Evolutionary conservation across 176 grass and related monocot genomes (phyloP).

Genomic region (Stipa capillata): DNA sequence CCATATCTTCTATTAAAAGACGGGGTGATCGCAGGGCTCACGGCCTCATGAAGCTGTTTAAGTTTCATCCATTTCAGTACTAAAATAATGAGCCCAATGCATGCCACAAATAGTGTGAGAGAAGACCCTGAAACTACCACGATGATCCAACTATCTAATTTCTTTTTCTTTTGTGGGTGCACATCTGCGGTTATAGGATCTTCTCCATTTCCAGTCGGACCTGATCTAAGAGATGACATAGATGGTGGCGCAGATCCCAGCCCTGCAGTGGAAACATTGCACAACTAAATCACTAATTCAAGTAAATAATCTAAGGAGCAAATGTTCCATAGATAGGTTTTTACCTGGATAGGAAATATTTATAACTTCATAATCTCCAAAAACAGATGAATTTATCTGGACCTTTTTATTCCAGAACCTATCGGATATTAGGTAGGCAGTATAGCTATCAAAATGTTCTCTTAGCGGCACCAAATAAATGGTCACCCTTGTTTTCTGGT

Average conservation of each 20-base stretch:
- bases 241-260: constrained; percentile 53
- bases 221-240: constrained; percentile 8
- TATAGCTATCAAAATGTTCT: constrained; percentile 75
- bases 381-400: constrained; percentile 59
- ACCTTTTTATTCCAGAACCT: constrained; percentile 80
- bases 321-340: neutral
- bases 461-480: constrained; percentile 93
- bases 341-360: constrained; percentile 86
- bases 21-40: constrained; percentile 33
- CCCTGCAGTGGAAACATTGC: constrained; percentile 39
- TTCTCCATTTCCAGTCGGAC: constrained; percentile 28
- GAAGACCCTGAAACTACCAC: constrained; percentile 60
- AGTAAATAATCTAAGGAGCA: neutral
- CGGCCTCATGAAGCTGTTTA: constrained; percentile 27
- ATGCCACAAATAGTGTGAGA: constrained; percentile 44
- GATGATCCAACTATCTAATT: constrained; percentile 69
- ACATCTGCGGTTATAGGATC: constrained; percentile 63
- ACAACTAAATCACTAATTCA: neutral
- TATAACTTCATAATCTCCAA: constrained; percentile 78
- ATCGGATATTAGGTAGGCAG: constrained; percentile 65
- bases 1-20: constrained; percentile 67
- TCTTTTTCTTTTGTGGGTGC: constrained; percentile 34
- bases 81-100: constrained; percentile 41
- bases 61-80: constrained; percentile 49
- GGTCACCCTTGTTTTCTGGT: constrained; percentile 74